Evolutionary conservation across 2,329 filamentous ascomycete species (phyloP), one percentile per base, ranked within the genome.

Genomic region (Aspergillus aculeatinus): DNA sequence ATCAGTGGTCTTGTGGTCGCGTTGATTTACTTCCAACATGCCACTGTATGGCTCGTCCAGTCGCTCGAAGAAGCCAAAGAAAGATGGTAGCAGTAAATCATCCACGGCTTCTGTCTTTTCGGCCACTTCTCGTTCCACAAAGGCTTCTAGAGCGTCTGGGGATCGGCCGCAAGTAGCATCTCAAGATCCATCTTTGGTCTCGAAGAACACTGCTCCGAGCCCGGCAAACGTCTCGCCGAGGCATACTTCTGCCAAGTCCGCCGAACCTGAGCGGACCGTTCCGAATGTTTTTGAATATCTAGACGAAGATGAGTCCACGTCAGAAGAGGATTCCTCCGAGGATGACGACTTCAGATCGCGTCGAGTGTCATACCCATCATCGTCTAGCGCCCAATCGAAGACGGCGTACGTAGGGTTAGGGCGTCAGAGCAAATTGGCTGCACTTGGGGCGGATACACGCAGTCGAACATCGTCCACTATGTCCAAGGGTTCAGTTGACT

Each of bases 241-340:
- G 29, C 65, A 62, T 57, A 59, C 59, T 33, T 50, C 63, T 10
- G 42, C 48, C 19, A 69, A 67, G 48, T 23, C 64, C 5, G 54
- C 57, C 25, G 67, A 62, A 31, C 39, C 65, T 4, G 52, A 66
- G 27, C 66, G 63, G 42, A 68, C 64, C 44, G 52, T 65, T 14
- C 74, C 75, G 4, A 72, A 77, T 65, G 76, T 78, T 9, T 78
- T 78, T 63, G 70, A 78, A 49, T 78, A 74, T 50, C 67, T 78
- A 6, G 74, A 77, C 21, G 64, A 72, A 12, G 66, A 63, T 12
- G 57, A 65, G 16, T 64, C 60, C 31, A 65, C 62, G 29, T 65
- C 65, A 16, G 67, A 65, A 2, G 63, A 66, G 19, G 67, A 67
- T 1, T 58, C 65, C 25, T 67, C 65, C 2, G 68, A 63, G 1